Conservation (phyloP, 768 basidiomycete species). For the Mycena filopes region DNA sequence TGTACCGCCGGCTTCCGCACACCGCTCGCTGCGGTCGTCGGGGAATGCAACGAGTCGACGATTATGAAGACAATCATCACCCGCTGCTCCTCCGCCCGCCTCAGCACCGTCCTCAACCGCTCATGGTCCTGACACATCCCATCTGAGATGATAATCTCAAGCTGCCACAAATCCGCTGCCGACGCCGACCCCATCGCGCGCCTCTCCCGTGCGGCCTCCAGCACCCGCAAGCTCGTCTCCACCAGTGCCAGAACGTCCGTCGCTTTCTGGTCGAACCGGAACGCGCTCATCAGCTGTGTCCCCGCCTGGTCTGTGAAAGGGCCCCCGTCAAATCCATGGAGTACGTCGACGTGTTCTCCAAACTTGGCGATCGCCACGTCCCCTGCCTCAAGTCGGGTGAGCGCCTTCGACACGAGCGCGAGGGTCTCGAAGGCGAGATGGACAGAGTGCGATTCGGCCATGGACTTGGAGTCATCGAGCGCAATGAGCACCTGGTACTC, state of each 20-base stretch:
- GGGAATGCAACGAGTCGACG: conserved; percentile 84
- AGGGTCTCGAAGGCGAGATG: conserved; percentile 96
- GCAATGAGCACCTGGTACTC: conserved; percentile 97
- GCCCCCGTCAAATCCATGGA: conserved; percentile 88
- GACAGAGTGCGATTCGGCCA: conserved; percentile 92
- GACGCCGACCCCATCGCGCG: conserved; percentile 68
- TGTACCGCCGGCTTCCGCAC: conserved; percentile 45
- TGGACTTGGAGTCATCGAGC: conserved; percentile 95
- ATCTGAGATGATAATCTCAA: conserved; percentile 98
- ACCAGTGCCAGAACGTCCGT: conserved; percentile 89
- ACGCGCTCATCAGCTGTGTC: conserved; percentile 81
- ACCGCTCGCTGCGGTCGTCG: conserved; percentile 32
- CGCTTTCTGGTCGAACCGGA: conserved; percentile 89
- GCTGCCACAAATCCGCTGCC: conserved; percentile 92
- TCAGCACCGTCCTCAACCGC: conserved; percentile 77
- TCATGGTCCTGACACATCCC: conserved; percentile 99
- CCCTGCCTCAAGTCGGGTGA: conserved; percentile 94
- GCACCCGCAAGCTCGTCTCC: conserved; percentile 77
- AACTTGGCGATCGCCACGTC: conserved; percentile 93
- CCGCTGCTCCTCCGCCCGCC: conserved; percentile 88
- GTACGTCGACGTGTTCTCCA: conserved; percentile 86
- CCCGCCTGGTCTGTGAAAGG: conserved; percentile 87
- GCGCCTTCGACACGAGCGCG: conserved; percentile 89
- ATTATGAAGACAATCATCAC: conserved; percentile 98
- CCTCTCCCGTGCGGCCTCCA: conserved; percentile 81